Evolutionary conservation across 2,329 filamentous ascomycete species (phyloP).

Genomic region (Exophiala oligosperma): DNA sequence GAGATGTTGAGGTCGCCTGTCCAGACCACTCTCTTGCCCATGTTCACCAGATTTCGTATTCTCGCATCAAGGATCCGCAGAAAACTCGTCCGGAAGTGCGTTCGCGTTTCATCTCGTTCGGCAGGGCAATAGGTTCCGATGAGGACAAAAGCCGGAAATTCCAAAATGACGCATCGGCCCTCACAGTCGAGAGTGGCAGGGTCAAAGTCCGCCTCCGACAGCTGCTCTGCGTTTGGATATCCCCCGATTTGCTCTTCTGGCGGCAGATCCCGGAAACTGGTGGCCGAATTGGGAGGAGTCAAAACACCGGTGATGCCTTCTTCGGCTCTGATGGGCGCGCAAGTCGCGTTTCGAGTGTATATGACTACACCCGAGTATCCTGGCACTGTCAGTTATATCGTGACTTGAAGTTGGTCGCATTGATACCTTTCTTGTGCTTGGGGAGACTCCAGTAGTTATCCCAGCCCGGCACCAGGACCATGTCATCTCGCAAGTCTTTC

Average conservation of each 20-base stretch:
- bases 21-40: constrained; percentile 82
- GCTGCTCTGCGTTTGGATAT: constrained; percentile 72
- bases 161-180: constrained; percentile 84
- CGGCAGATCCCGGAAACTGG: constrained; percentile 73
- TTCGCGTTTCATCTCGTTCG: constrained; percentile 77
- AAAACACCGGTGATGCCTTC: constrained; percentile 88
- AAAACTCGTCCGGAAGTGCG: constrained; percentile 80
- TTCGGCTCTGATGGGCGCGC: constrained; percentile 84
- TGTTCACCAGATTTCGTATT: constrained; percentile 75
- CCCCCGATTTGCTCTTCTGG: constrained; percentile 78
- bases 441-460: constrained; percentile 95
- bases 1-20: constrained; percentile 88
- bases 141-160: constrained; percentile 92
- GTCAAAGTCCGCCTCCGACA: constrained; percentile 63
- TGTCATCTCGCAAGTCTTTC: constrained; percentile 89
- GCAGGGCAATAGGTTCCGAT: constrained; percentile 92
- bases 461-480: constrained; percentile 93
- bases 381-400: constrained; percentile 39
- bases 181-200: constrained; percentile 79
- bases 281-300: constrained; percentile 68
- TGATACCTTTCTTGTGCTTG: constrained; percentile 82
- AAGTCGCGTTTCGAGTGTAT: constrained; percentile 85
- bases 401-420: neutral
- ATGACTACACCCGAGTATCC: constrained; percentile 95
- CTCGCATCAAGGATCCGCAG: constrained; percentile 77